These are phyloP conservation scores for Leishmania arabica DNA, from an alignment of 208 protist genomes.

Conservation along the genomic window DNA sequence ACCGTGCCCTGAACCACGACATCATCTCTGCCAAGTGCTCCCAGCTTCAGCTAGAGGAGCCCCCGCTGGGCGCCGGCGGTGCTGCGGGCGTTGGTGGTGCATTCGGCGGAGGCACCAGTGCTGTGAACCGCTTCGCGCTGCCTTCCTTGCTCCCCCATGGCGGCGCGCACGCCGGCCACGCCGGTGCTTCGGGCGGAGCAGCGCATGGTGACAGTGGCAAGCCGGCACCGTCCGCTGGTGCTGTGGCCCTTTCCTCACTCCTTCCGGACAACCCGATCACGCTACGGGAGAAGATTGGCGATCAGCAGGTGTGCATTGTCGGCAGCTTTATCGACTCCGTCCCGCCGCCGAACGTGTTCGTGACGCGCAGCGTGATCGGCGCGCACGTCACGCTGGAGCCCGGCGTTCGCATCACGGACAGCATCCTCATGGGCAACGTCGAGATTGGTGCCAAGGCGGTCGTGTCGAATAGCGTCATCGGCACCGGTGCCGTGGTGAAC, in stretches of 20 bases:
- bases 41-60: conserved; percentile 40
- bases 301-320: conserved; percentile 55
- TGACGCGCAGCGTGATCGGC: conserved; percentile 81
- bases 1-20: conserved; percentile 62
- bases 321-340: conserved; percentile 69
- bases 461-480: conserved; percentile 60
- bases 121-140: not conserved
- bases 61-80: not conserved
- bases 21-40: conserved; percentile 70
- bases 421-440: conserved; percentile 70
- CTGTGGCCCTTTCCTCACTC: conserved; percentile 48
- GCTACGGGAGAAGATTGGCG: conserved; percentile 36
- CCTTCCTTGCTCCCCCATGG: conserved; percentile 12
- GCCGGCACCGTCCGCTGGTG: conserved; percentile 11
- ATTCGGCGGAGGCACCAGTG: not conserved
- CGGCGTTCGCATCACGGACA: conserved; percentile 68
- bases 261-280: conserved; percentile 64
- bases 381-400: conserved; percentile 62
- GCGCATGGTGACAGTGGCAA: conserved; percentile 12
- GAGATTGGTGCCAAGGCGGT: conserved; percentile 63
- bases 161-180: conserved; percentile 2
- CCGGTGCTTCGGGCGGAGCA: not conserved
- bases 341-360: conserved; percentile 50
- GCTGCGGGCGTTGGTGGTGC: conserved; percentile 1
- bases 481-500: conserved; percentile 59